These are phyloP conservation scores for Luffa acutangula DNA, from an alignment of 306 rosid genomes.

Conservation along the genomic window DNA sequence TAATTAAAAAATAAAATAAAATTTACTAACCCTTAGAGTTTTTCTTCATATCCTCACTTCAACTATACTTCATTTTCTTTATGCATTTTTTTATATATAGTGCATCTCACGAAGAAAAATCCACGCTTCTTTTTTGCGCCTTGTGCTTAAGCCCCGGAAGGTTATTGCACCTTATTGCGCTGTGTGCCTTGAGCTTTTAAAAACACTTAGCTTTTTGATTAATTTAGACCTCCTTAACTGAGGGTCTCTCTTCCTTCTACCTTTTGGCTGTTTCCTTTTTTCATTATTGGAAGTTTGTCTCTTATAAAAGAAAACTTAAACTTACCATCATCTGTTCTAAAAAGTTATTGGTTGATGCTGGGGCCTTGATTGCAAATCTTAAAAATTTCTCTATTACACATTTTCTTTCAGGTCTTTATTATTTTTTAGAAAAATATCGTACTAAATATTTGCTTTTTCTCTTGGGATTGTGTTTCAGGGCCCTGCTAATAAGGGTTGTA, in stretches of 20 bases:
- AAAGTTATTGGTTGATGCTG: not conserved
- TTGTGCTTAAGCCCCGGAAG: no score
- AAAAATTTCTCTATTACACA: not conserved
- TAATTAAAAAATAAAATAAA: no score
- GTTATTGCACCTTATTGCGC: no score
- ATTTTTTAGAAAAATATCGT: not conserved
- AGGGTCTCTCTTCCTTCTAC: not conserved
- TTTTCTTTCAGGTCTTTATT: not conserved
- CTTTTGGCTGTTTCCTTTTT: not conserved
- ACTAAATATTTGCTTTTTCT: not conserved
- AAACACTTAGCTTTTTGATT: not conserved
- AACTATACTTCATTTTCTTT: no score
- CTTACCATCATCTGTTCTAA: not conserved
- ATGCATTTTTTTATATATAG: no score
- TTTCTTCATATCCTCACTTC: no score
- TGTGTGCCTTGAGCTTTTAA: no score
- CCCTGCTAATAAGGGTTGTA: constrained; percentile 45
- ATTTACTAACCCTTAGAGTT: no score
- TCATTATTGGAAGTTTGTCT: not conserved
- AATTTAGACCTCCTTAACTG: not conserved
- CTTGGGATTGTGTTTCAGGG: constrained; percentile 38
- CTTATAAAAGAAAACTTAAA: not conserved
- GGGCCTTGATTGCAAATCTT: not conserved
- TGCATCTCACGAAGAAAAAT: no score
- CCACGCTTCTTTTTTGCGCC: no score